Base-by-base conservation (phyloP, 2,329 filamentous ascomycete genomes). In the Ophiostoma populinum region DNA sequence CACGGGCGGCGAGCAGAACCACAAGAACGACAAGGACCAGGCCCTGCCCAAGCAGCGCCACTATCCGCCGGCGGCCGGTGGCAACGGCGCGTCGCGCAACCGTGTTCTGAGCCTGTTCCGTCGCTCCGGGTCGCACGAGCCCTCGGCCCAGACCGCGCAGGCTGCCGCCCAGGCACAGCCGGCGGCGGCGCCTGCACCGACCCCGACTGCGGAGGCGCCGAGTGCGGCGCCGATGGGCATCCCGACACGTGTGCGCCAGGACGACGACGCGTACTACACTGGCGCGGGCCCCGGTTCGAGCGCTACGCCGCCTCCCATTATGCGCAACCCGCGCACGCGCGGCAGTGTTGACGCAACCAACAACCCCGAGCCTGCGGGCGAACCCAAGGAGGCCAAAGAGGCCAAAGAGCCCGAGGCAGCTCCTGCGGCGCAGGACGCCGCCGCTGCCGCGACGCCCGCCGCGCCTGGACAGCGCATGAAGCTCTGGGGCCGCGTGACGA, bases 221-320 rank as follows among this genome's bases (percentile, higher is more conserved):
- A 2, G 46, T 37, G 20, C 26, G 35, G 45, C 37, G 3, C 29
- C 38, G 1, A 55, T 59, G 34, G 61, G 58, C 6, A 46, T 57
- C 24, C 60, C 53, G 7, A 60, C 53, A 7, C 62, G 53, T 55
- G 50, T 50, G 6, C 53, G 50, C 35, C 51, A 57, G 12, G 61
- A 64, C 4, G 62, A 65, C 8, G 39, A 41, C 24, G n/a, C n/a
- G n/a, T n/a, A 18, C 36, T 3, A 19, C 10, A 0, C 6, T 11
- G 13, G 21, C 22, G n/a, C n/a, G 5, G 31, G 17, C 8, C 21
- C 4, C 3, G 21, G 57, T 4, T 49, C 54, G 2, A 61, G 67
- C 20, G 62, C 65, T 1, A 72, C 67, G 7, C 67, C 67, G 3
- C 67, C 67, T 5, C 67, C 67, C 2, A 72, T 72, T 34, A 50